Evolutionary conservation across 1,284 basidiomycete species (phyloP).

Genomic region (Pseudozyma thailandica): DNA sequence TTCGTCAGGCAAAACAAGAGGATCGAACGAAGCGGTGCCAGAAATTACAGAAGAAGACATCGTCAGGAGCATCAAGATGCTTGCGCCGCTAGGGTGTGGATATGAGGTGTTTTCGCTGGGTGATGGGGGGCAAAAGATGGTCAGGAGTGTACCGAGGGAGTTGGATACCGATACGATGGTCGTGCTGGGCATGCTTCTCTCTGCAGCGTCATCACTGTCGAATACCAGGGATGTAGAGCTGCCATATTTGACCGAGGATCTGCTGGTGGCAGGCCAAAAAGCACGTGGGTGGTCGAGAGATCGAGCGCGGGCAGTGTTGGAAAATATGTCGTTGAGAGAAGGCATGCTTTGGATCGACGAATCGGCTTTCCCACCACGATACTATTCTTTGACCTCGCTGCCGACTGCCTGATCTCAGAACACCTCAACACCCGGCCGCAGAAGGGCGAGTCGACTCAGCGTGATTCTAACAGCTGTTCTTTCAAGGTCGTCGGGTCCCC

Average conservation of each 20-base stretch:
- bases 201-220: slow-evolving; percentile 64
- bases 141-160: slow-evolving; percentile 68
- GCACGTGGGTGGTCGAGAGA: slow-evolving; percentile 79
- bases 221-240: background rate
- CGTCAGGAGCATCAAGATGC: slow-evolving; percentile 82
- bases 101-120: slow-evolving; percentile 83
- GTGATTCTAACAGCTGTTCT: no score
- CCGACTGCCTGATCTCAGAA: slow-evolving; percentile 1
- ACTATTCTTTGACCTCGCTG: slow-evolving; percentile 52
- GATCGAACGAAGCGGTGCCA: background rate
- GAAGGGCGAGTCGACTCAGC: no score
- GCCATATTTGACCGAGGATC: slow-evolving; percentile 71
- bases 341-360: slow-evolving; percentile 95
- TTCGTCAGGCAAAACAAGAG: background rate
- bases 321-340: slow-evolving; percentile 88
- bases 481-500: no score
- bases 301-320: slow-evolving; percentile 80
- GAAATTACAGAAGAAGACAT: slow-evolving; percentile 83
- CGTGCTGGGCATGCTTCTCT: slow-evolving; percentile 68
- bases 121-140: slow-evolving; percentile 67
- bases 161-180: slow-evolving; percentile 68
- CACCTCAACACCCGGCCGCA: no score
- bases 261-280: slow-evolving; percentile 75
- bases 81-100: slow-evolving; percentile 86
- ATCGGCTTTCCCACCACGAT: slow-evolving; percentile 72